Evolutionary conservation across 2,329 filamentous ascomycete genomes (phyloP), one percentile per base, ranked within the genome.

Genomic region (Fusarium liriodendri): DNA sequence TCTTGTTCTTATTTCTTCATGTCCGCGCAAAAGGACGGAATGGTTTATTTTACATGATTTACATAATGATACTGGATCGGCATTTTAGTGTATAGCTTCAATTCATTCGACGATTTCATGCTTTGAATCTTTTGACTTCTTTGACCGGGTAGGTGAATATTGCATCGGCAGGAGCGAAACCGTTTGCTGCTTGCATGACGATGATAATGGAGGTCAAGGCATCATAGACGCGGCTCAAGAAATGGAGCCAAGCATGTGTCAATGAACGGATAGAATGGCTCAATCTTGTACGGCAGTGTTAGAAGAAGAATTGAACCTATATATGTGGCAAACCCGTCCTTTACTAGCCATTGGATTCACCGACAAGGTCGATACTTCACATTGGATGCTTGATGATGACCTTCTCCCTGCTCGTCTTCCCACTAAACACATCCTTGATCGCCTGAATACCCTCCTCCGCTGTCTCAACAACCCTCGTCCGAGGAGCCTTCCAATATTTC

Each of bases 21-120:
- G 29, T 60, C 42, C 63, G 11, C 35, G 27, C 13, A 32, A 45
- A 62, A 40, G 71, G 66, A 67, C 66, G 25, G 50, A 60, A 60
- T 52, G 47, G 47, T 29, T 42, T 52, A 40, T 11, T 22, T 70
- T 72, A 73, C 35, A 47, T 61, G 60, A 69, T 74, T 73, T 55
- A 62, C 60, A 52, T 62, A 62, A 40, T 74, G 55, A 74, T 74
- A 63, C 37, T 62, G 55, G 37, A 33, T 37, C 38, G 25, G 25
- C 27, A 32, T 35, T 55, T 69, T 35, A 40, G 42, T 65, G 66
- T 70, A 70, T 40, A 58, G 54, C 25, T 52, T 52, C 47, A 52
- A 52, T 52, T 52, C 47, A 52, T 52, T 52, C 18, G 25, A n/a
- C 16, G 47, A 52, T 52, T 52, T 52, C 47, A 32, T 20, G 27